Evolutionary conservation across 2,329 filamentous ascomycete species (phyloP).

Genomic region (Botrytis tulipae): DNA sequence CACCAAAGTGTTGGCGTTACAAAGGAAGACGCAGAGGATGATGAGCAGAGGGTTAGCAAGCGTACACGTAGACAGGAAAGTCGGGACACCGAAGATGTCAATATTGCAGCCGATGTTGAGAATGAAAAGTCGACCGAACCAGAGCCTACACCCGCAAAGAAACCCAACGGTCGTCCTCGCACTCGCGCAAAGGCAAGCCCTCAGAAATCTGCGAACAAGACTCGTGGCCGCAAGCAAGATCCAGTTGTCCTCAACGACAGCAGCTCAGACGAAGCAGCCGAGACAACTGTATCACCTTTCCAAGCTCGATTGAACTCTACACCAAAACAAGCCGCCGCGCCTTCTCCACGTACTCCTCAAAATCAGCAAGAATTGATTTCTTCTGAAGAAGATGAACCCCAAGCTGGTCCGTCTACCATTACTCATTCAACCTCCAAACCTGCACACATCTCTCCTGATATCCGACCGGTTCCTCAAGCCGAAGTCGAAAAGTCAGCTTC

Average conservation of each 20-base stretch:
- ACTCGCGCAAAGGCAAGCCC: background rate
- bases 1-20: background rate
- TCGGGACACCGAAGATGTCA: background rate
- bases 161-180: background rate
- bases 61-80: conserved; percentile 13
- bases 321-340: background rate
- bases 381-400: background rate
- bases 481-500: background rate
- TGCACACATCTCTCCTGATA: background rate
- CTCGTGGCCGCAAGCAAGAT: conserved; percentile 12
- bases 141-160: background rate
- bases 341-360: background rate
- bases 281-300: background rate
- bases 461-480: background rate
- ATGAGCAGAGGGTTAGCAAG: conserved; percentile 5
- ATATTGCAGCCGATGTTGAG: background rate
- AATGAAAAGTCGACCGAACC: conserved; percentile 4
- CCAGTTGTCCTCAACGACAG: background rate
- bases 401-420: conserved; percentile 1
- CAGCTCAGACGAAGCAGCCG: conserved; percentile 13
- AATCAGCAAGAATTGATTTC: background rate
- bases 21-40: background rate
- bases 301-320: background rate
- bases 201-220: background rate
- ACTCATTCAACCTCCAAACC: background rate